These are phyloP conservation scores for Silene uniflora DNA, from an alignment of 148 eudicot species.

Conservation along the genomic window DNA sequence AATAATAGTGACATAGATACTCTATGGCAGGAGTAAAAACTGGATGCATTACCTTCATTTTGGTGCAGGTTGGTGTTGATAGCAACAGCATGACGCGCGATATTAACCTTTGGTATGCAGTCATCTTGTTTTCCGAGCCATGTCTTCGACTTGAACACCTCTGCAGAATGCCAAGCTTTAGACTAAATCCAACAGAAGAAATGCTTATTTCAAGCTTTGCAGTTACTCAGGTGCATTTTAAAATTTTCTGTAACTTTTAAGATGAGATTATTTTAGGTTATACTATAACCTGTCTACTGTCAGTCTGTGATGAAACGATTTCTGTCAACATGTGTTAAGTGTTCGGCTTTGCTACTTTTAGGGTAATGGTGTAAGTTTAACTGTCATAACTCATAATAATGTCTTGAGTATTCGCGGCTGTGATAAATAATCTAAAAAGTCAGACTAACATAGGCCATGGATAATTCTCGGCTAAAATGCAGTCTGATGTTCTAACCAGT, in stretches of 20 bases:
- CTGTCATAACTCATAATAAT: too few relatives aligned
- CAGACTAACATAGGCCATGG: too few relatives aligned
- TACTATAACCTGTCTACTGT: too few relatives aligned
- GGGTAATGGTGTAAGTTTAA: too few relatives aligned
- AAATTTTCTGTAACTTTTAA: too few relatives aligned
- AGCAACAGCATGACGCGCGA: constrained; percentile 78
- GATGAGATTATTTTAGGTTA: too few relatives aligned
- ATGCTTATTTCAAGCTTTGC: not conserved
- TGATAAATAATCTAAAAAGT: too few relatives aligned
- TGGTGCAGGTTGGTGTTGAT: constrained; percentile 82
- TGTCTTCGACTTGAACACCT: constrained; percentile 56
- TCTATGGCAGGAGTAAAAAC: not conserved
- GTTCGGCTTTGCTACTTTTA: too few relatives aligned
- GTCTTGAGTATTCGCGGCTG: too few relatives aligned
- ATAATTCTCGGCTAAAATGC: not conserved
- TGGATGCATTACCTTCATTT: constrained; percentile 58
- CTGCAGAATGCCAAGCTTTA: constrained; percentile 35
- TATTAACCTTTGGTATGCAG: constrained; percentile 81
- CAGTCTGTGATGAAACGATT: too few relatives aligned
- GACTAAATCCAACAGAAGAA: not conserved
- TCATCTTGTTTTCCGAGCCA: constrained; percentile 75
- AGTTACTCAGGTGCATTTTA: not conserved
- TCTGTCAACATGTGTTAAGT: too few relatives aligned
- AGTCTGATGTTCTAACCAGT: constrained; percentile 39
- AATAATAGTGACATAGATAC: too few relatives aligned